Percentiles rank a stretch among this genome's conserved stretches.
Evolutionary conservation across 1,284 basidiomycete genomes (phyloP).

Genomic region (Cerioporus squamosus): DNA sequence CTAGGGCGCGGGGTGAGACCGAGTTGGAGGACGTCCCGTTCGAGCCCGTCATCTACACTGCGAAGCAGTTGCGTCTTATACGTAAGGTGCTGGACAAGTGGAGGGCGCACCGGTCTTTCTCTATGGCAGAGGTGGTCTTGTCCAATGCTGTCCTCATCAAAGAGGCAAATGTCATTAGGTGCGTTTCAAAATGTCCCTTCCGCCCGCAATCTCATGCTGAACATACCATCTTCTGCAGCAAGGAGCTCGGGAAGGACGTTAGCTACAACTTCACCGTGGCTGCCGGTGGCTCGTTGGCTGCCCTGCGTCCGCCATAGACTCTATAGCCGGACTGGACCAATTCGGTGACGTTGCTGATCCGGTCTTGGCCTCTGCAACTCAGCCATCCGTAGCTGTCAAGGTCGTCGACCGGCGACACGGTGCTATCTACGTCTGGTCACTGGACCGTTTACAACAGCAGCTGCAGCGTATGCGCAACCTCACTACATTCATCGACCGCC

Average conservation of each 20-base stretch:
- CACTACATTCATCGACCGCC: slow-evolving; percentile 90
- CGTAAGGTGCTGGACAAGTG: slow-evolving; percentile 83
- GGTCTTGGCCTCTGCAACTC: slow-evolving; percentile 67
- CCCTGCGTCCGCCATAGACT: slow-evolving; percentile 83
- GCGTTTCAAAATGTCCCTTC: not conserved
- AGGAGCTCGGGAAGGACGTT: slow-evolving; percentile 84
- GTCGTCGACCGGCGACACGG: slow-evolving; percentile 87
- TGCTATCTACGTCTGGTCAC: slow-evolving; percentile 92
- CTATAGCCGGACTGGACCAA: slow-evolving; percentile 86
- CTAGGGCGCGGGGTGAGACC: slow-evolving; percentile 76
- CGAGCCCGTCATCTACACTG: slow-evolving; percentile 82
- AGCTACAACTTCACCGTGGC: slow-evolving; percentile 92
- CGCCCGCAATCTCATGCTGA: not conserved
- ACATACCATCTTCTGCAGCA: slow-evolving; percentile 48
- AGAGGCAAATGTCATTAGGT: slow-evolving; percentile 96
- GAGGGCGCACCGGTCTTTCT: slow-evolving; percentile 83
- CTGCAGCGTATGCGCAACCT: slow-evolving; percentile 94
- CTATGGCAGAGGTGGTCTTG: slow-evolving; percentile 91
- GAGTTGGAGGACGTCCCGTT: slow-evolving; percentile 64
- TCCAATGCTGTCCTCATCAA: slow-evolving; percentile 88
- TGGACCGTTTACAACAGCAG: slow-evolving; percentile 87
- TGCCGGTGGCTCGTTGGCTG: slow-evolving; percentile 80
- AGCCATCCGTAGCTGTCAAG: slow-evolving; percentile 89
- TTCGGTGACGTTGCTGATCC: slow-evolving; percentile 93
- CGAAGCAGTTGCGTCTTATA: slow-evolving; percentile 80